Conservation (phyloP, 2,329 filamentous ascomycete genomes). For the Pestalotiopsis sp. region DNA sequence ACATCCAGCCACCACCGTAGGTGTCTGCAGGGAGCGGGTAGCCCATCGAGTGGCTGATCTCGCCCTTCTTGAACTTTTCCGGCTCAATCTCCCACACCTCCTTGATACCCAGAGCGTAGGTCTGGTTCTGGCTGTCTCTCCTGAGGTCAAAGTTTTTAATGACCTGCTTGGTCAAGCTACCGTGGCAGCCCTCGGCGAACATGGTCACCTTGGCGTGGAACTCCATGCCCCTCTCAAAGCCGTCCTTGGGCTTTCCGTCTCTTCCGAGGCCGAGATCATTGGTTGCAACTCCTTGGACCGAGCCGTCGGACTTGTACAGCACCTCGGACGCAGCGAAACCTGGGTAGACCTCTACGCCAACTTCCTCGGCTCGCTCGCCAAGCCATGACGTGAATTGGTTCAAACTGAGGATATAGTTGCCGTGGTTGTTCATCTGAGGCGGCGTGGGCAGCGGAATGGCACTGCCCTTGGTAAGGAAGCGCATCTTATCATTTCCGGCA, state of each 20-base stretch:
- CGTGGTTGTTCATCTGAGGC: constrained; percentile 97
- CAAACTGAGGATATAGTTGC: constrained; percentile 95
- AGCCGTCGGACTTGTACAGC: constrained; percentile 81
- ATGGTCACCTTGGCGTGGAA: constrained; percentile 92
- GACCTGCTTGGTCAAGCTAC: constrained; percentile 91
- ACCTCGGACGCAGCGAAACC: constrained; percentile 95
- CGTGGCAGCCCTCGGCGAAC: constrained; percentile 93
- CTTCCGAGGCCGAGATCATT: constrained; percentile 88
- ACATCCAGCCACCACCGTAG: constrained; percentile 99
- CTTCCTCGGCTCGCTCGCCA: constrained; percentile 91
- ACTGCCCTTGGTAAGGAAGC: constrained; percentile 81
- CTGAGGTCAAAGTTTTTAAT: constrained; percentile 92
- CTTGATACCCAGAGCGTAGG: constrained; percentile 91
- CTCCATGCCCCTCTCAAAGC: constrained; percentile 96
- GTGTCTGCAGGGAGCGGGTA: constrained; percentile 86
- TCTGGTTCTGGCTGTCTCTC: constrained; percentile 87
- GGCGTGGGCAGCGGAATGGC: constrained; percentile 82
- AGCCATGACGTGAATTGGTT: constrained; percentile 97
- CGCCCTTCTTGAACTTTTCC: constrained; percentile 85
- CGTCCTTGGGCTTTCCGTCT: constrained; percentile 82
- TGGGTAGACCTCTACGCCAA: constrained; percentile 94
- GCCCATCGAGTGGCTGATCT: constrained; percentile 87
- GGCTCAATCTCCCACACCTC: constrained; percentile 97
- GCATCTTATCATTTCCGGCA: constrained; percentile 83
- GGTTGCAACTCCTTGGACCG: constrained; percentile 90